phyloP scores from a whole-genome alignment of 2,329 filamentous ascomycete species.

The Tolypocladium tropicale region DNA sequence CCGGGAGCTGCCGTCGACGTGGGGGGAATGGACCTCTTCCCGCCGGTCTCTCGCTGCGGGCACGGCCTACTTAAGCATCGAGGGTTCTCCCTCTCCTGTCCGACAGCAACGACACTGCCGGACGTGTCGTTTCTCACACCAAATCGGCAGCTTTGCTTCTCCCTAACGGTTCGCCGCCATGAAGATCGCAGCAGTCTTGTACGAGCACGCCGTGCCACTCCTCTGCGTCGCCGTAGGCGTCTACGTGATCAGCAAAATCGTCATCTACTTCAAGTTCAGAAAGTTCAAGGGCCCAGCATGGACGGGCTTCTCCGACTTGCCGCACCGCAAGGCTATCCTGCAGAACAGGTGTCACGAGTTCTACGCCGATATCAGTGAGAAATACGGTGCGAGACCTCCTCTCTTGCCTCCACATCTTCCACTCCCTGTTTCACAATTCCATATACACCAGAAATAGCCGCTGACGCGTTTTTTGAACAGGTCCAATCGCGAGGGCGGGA shows the following conservation, averaged over 20 bases:
- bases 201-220: neutral
- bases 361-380: slow-evolving; percentile 14
- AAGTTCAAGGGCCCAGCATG: slow-evolving; percentile 12
- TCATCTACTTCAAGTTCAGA: slow-evolving; percentile 8
- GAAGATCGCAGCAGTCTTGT: neutral
- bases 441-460: neutral
- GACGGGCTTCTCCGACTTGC: slow-evolving; percentile 10
- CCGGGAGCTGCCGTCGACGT: neutral
- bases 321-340: slow-evolving; percentile 14
- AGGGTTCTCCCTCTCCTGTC: neutral
- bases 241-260: neutral
- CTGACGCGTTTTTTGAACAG: neutral
- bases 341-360: slow-evolving; percentile 11
- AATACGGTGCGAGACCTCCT: slow-evolving; percentile 11
- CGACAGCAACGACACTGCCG: neutral
- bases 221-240: neutral
- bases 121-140: neutral
- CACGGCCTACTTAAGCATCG: neutral
- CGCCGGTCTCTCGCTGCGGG: neutral
- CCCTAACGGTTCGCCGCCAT: neutral
- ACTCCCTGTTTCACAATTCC: neutral
- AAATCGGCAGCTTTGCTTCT: neutral
- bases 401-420: neutral
- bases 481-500: slow-evolving; percentile 21
- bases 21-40: neutral